These are phyloP conservation scores for Neonectria magnoliae DNA, from an alignment of 2,329 filamentous ascomycete species.

Conservation along the genomic window DNA sequence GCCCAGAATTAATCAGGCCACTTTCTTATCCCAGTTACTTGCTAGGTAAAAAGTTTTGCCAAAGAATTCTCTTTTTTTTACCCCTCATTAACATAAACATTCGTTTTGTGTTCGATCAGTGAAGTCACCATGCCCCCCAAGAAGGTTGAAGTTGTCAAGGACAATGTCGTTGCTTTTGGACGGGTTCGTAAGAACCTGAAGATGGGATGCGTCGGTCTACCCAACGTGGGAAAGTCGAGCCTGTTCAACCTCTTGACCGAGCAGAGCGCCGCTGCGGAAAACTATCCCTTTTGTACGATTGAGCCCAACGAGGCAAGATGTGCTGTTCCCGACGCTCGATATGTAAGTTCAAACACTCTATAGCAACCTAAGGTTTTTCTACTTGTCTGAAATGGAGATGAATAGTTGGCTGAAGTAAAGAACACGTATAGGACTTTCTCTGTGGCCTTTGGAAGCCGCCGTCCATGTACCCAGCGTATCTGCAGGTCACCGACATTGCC, in stretches of 20 bases:
- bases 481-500: constrained; percentile 58
- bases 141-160: constrained; percentile 51
- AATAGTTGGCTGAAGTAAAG: constrained; percentile 13
- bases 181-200: constrained; percentile 57
- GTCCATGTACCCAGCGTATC: constrained; percentile 55
- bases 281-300: constrained; percentile 59
- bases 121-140: constrained; percentile 52
- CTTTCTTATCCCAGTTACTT: constrained; percentile 12
- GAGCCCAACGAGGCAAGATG: constrained; percentile 59
- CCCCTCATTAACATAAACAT: constrained; percentile 3
- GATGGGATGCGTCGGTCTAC: constrained; percentile 58
- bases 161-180: constrained; percentile 58
- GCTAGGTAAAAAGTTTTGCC: constrained; percentile 37
- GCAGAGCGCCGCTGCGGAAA: constrained; percentile 56
- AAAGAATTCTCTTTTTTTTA: constrained; percentile 25
- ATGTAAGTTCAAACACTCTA: constrained; percentile 47
- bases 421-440: constrained; percentile 51
- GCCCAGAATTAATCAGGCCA: constrained; percentile 38
- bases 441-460: constrained; percentile 58
- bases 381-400: too few relatives aligned
- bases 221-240: constrained; percentile 58
- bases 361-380: background rate
- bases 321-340: constrained; percentile 55
- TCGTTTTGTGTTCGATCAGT: constrained; percentile 2
- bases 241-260: constrained; percentile 58